Percentiles rank a stretch among this genome's conserved stretches.
Evolutionary conservation across 1,284 basidiomycete genomes (phyloP).

Genomic region (Mycena sp.): DNA sequence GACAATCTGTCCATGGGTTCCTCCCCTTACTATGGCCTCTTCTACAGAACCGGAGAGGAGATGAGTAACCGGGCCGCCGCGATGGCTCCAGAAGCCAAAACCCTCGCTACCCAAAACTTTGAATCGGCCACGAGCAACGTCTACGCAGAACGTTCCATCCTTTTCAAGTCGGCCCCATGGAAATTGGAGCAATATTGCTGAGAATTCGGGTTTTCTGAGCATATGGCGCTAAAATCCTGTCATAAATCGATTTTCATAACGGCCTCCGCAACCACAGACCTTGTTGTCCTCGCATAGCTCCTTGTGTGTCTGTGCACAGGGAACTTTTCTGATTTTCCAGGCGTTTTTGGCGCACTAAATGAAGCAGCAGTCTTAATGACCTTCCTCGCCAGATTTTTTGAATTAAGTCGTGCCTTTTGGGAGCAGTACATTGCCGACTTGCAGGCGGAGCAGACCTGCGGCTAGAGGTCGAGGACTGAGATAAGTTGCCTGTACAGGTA

Average conservation of each 20-base stretch:
- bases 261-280: conserved; percentile 35
- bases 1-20: background rate
- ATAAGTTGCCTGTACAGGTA: background rate
- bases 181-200: conserved; percentile 44
- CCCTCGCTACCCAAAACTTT: conserved; percentile 48
- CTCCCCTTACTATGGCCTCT: conserved; percentile 36
- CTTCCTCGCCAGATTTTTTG: too few species aligned
- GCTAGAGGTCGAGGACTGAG: background rate
- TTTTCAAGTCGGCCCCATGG: conserved; percentile 52
- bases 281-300: conserved; percentile 48
- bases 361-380: background rate
- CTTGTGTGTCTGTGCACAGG: conserved; percentile 44
- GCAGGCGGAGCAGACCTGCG: conserved; percentile 28
- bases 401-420: conserved; percentile 18
- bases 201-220: conserved; percentile 41
- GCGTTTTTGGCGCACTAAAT: conserved; percentile 27
- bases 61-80: conserved; percentile 44
- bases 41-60: conserved; percentile 29
- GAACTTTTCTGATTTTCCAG: conserved; percentile 26
- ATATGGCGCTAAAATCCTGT: conserved; percentile 45
- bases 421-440: conserved; percentile 33
- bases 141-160: conserved; percentile 48
- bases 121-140: conserved; percentile 47
- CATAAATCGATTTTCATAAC: too few species aligned
- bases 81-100: too few species aligned